Percentiles rank a stretch among this genome's conserved stretches.
Conservation (phyloP, 2,329 filamentous ascomycete genomes). For the Chalara sp. region DNA sequence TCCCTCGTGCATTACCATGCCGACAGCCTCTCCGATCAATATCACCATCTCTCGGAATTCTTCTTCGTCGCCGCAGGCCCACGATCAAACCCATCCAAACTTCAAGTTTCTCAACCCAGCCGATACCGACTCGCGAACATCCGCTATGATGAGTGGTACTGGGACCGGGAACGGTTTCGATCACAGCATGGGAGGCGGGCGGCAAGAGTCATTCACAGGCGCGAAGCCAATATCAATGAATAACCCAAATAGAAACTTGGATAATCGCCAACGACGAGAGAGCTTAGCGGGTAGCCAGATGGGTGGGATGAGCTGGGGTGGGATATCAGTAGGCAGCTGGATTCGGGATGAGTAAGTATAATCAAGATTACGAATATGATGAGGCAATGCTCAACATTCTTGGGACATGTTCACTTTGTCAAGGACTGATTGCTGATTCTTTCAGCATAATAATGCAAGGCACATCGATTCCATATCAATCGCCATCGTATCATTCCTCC, state of each 20-base stretch:
- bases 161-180: conserved; percentile 37
- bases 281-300: conserved; percentile 58
- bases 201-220: conserved; percentile 59
- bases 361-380: conserved; percentile 14
- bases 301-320: conserved; percentile 94
- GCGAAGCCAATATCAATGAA: conserved; percentile 61
- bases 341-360: conserved; percentile 91
- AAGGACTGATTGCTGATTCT: conserved; percentile 13
- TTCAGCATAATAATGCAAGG: conserved; percentile 87
- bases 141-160: conserved; percentile 52
- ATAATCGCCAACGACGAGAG: conserved; percentile 52
- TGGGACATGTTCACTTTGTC: conserved; percentile 16
- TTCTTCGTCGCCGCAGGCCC: conserved; percentile 32
- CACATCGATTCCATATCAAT: conserved; percentile 85
- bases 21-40: conserved; percentile 25
- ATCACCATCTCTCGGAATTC: conserved; percentile 27
- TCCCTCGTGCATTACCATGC: conserved; percentile 19
- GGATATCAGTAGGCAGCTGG: conserved; percentile 92
- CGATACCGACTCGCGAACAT: conserved; percentile 23
- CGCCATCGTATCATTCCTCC: conserved; percentile 93
- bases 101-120: conserved; percentile 6
- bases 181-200: conserved; percentile 41
- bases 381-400: conserved; percentile 3
- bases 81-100: conserved; percentile 19
- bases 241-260: conserved; percentile 54